phyloP scores from a whole-genome alignment of 1,284 basidiomycete species.

The Trametes sp. region DNA sequence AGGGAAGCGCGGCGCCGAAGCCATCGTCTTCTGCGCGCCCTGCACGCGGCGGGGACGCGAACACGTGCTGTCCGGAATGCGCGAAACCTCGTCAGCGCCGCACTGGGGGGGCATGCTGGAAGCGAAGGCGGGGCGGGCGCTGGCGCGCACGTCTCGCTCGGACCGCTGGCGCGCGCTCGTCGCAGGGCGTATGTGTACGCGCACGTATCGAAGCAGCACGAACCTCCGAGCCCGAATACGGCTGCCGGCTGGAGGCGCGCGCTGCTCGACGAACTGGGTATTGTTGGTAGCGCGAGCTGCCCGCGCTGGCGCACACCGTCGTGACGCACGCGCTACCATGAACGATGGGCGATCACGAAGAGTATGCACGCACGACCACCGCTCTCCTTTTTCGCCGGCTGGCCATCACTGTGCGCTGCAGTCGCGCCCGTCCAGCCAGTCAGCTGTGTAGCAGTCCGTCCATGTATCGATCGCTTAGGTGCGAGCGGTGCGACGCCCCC shows the following conservation, averaged over 20 bases:
- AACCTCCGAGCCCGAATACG: not conserved
- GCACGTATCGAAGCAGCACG: not conserved
- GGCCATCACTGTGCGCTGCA: not conserved
- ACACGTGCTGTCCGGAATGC: not conserved
- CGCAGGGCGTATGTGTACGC: not conserved
- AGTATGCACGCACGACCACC: not conserved
- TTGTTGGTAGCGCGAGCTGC: not conserved
- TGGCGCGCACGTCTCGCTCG: not conserved
- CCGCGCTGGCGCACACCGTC: not conserved
- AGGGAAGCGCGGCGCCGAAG: slow-evolving; percentile 8
- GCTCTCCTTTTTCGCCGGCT: not conserved
- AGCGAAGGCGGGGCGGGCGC: not conserved
- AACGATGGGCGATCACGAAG: not conserved
- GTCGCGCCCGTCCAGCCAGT: not conserved
- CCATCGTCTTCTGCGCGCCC: slow-evolving; percentile 2
- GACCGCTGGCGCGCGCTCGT: not conserved
- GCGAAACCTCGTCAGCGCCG: not conserved
- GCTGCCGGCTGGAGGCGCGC: not conserved
- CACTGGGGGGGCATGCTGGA: not conserved
- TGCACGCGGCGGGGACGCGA: not conserved
- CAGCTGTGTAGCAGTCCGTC: not conserved
- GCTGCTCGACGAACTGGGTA: not conserved
- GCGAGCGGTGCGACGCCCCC: slow-evolving; percentile 3
- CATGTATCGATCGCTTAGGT: slow-evolving; percentile 1
- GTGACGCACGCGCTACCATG: not conserved